Evolutionary conservation across 2,329 filamentous ascomycete species (phyloP), one percentile per base, ranked within the genome.

Genomic region (Monosporascus sp.): DNA sequence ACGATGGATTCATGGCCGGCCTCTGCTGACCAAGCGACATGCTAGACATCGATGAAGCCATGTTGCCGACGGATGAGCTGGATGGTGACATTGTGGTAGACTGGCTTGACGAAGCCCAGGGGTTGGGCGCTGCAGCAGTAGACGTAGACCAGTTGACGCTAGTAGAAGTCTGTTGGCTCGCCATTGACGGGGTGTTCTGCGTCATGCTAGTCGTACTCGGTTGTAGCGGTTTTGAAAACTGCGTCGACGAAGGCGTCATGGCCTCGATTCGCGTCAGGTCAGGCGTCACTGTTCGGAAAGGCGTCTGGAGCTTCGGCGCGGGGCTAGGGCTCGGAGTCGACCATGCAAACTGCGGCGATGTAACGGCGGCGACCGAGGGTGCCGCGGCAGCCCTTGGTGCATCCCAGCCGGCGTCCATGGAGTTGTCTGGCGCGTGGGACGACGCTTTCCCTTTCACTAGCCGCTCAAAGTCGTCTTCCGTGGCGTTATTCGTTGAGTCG

Each of bases 401-500:
- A 49, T 83, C 80, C 81, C 81, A 85, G 51, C 77, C 74, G 1
- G 72, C 66, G 57, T 79, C 75, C 62, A 75, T 69, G 1, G 75
- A 66, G 38, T 71, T 72, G 20, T 64, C 63, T 53, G 61, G 54
- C 65, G 70, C 27, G 65, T 61, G 46, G 61, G 18, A 20, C 11
- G 70, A 71, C 47, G 77, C 74, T 52, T 82, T 83, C 8, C 93
- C 93, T 64, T 95, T 90, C 50, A 99, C 92, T 2, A 99, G 82
- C 2, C 83, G 83, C 68, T 96, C 92, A 65, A 97, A 99, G 65
- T 95, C 90, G 54, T 88, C 82, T 48, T 88, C 79, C 3, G 75
- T 78, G 4, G 79, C 76, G 8, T 79, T 77, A 48, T 77, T 80
- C 43, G 74, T 59, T 7, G 64, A 65, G 49, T 83, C 78, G 52